Evolutionary conservation across 1,284 basidiomycete genomes (phyloP), one percentile per base, ranked within the genome.

Genomic region (Marasmius sp.): DNA sequence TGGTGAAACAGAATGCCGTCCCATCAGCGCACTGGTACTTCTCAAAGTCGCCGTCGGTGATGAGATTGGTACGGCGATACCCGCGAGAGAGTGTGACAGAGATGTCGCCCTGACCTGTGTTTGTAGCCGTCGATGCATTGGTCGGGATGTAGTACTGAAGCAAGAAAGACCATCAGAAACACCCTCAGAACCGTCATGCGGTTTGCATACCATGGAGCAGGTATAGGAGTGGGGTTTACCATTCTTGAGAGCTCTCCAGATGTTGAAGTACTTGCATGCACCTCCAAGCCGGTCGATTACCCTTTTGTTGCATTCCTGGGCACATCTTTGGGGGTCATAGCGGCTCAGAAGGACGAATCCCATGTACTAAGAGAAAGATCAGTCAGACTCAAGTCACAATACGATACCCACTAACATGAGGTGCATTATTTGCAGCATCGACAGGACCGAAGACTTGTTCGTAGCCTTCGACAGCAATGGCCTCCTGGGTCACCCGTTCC

Each of bases 401-500:
- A 22, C 37, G n/a, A 38, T 6, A 45, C 9, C 36, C 11, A 69
- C 78, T 64, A 63, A 81, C 80, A 9, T 76, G 78, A 22, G 76
- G 76, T 9, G 80, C 79, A 57, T 77, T 77, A 62, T 79, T 81
- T 5, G 80, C 79, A n/a, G 77, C 77, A 54, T 72, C 68, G 1
- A 71, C 71, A 4, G 79, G 79, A 2, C 79, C 79, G 65, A 79
- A 80, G 18, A 77, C 75, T 6, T 75, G 65, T 36, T 78, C 74
- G 62, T 81, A 81, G 7, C 78, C 79, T 6, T 72, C 72, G 12
- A 79, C 79, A 18, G 61, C 61, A 12, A 65, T 49, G 1, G 76
- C 77, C 45, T 76, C 72, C 27, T 27, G 27, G 20, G 66, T 67
- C 2, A 77, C 66, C 36, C 71, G 68, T 56, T 72, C 72, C 6